Percentiles rank a stretch among this genome's conserved stretches.
Evolutionary conservation across 192 early-diverging fungal species (phyloP).

Genomic region (Coemansia sp.): DNA sequence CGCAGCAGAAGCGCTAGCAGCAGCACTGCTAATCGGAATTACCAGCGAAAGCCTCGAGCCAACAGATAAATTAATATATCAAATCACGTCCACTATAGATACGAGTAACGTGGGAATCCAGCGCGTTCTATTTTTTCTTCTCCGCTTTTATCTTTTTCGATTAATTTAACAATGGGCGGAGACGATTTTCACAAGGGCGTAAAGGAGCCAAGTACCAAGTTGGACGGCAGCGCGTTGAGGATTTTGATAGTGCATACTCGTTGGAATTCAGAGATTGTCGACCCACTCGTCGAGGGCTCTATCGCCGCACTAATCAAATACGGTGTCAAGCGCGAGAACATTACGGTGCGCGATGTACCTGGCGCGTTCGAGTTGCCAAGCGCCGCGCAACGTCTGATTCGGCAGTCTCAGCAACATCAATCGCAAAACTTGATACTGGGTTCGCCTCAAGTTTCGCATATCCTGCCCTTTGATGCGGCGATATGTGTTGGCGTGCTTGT

Average conservation of each 20-base stretch:
- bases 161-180: constrained; percentile 26
- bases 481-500: constrained; percentile 97
- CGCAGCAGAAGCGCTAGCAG: constrained; percentile 6
- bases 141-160: neutral
- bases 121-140: neutral
- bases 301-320: constrained; percentile 64
- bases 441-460: neutral
- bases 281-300: constrained; percentile 76
- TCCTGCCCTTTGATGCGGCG: constrained; percentile 79
- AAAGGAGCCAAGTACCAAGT: constrained; percentile 50
- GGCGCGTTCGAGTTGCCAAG: constrained; percentile 96
- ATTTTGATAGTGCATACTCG: constrained; percentile 89
- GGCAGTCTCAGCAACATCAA: constrained; percentile 59
- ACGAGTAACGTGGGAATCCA: neutral
- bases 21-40: neutral
- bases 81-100: neutral
- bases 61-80: neutral
- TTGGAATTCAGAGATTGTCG: constrained; percentile 90
- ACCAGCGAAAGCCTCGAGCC: neutral
- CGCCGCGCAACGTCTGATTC: constrained; percentile 76
- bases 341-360: constrained; percentile 76
- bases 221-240: constrained; percentile 67
- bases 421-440: constrained; percentile 44
- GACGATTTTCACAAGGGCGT: constrained; percentile 77
- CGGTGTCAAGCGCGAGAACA: constrained; percentile 72